phyloP scores from a whole-genome alignment of 352 stramenopile genomes.

The Thalassiosira livingstoniorum region DNA sequence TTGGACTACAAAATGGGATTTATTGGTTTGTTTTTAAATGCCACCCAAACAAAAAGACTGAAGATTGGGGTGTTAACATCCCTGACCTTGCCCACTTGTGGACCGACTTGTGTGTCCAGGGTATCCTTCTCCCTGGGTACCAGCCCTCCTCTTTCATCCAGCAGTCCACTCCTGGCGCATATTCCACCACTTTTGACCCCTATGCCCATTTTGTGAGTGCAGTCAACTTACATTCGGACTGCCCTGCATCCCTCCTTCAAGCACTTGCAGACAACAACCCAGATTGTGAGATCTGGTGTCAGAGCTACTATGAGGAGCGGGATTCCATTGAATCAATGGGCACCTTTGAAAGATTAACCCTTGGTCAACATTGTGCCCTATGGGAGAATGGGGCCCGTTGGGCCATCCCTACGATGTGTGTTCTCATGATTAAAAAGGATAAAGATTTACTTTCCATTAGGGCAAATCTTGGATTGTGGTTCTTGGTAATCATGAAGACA shows the following conservation, averaged over 20 bases:
- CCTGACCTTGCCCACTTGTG: slow-evolving; percentile 13
- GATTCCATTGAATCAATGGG: background rate
- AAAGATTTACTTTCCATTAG: slow-evolving; percentile 37
- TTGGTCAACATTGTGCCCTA: slow-evolving; percentile 15
- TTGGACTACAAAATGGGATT: background rate
- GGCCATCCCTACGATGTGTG: slow-evolving; percentile 47
- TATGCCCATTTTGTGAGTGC: slow-evolving; percentile 5
- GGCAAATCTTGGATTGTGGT: slow-evolving; percentile 61
- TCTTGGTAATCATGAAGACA: slow-evolving; percentile 58
- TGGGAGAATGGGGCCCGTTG: background rate
- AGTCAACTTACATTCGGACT: background rate
- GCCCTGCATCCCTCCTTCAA: slow-evolving; percentile 11
- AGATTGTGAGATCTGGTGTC: slow-evolving; percentile 14
- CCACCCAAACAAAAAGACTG: background rate
- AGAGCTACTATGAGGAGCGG: slow-evolving; percentile 27
- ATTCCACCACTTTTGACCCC: background rate
- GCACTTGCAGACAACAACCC: slow-evolving; percentile 19
- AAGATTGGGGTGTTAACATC: slow-evolving; percentile 12
- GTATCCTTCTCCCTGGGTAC: slow-evolving; percentile 29
- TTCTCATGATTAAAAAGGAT: slow-evolving; percentile 55
- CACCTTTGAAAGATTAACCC: slow-evolving; percentile 36
- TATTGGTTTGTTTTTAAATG: slow-evolving; percentile 9
- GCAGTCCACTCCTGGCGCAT: background rate
- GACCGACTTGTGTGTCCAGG: background rate
- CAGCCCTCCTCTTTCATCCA: slow-evolving; percentile 5